Percentiles rank a stretch among this genome's conserved stretches.
These are phyloP conservation scores for Dioscorea zingiberensis DNA, from an alignment of 106 monocot genomes.

Conservation along the genomic window DNA sequence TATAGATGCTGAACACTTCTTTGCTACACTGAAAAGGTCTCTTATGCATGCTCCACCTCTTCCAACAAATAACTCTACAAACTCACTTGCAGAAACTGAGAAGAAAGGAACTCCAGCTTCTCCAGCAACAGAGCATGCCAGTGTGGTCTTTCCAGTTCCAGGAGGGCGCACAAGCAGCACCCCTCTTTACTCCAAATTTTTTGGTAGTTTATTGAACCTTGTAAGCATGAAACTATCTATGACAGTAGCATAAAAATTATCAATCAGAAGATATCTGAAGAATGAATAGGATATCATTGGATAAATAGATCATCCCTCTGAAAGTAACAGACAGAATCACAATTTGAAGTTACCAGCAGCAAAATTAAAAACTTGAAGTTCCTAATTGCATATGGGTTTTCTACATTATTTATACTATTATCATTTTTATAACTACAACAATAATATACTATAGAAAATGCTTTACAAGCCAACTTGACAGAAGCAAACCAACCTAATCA, in stretches of 20 bases:
- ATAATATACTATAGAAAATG: no score
- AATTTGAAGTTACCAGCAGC: no score
- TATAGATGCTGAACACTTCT: slow-evolving; percentile 70
- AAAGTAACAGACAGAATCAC: no score
- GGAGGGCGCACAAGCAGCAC: slow-evolving; percentile 84
- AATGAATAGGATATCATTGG: no score
- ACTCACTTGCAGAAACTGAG: slow-evolving; percentile 93
- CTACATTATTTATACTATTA: no score
- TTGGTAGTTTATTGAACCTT: slow-evolving; percentile 81
- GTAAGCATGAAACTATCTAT: slow-evolving; percentile 89
- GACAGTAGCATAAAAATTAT: not conserved
- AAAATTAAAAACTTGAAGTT: no score
- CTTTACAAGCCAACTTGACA: no score
- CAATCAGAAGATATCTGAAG: no score
- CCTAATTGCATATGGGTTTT: no score
- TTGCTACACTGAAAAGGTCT: slow-evolving; percentile 83
- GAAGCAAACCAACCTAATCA: no score
- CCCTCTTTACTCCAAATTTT: slow-evolving; percentile 84
- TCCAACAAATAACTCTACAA: slow-evolving; percentile 93
- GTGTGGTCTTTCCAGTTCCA: slow-evolving; percentile 89
- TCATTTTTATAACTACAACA: no score
- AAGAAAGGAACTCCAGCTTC: slow-evolving; percentile 97
- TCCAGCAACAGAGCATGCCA: slow-evolving; percentile 86
- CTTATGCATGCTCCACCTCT: slow-evolving; percentile 91
- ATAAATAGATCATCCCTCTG: no score